Base-by-base conservation (phyloP, 163 green algal species). In the Smithsoniella earleae region DNA sequence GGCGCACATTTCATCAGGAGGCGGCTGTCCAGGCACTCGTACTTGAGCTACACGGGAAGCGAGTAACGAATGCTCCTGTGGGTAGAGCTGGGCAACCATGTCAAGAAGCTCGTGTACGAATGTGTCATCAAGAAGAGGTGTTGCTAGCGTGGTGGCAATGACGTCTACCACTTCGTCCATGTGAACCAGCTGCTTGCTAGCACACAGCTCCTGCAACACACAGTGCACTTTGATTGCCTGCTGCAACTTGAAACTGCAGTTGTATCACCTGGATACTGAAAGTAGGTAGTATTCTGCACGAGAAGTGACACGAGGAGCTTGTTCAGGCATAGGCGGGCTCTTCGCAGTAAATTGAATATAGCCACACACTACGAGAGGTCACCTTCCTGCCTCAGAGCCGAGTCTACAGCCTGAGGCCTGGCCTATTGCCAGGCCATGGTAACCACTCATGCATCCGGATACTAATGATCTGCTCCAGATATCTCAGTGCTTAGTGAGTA, bases 121-220 rank as follows among this genome's bases (percentile, higher is more conserved):
- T 30, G 8, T 34, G 58, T 69, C 58, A 36, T 69, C n/a, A 1
- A 69, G 34, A 16, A 69, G 58, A 16, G 58, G 58, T 30, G 30
- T 69, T 16, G 58, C 58, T 30, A 69, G 58, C 6, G 58, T 34
- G 0, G 16, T 30, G 18, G 58, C 25, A 6, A 69, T 30, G 6
- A 43, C 16, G 6, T 40, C 25, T 18, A 30, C 6, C 58, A 69
- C 58, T 20, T 69, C 58, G 5, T 30, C 27, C 16, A 69, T 30
- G 58, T 34, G 27, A 18, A 6, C n/a, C n/a, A 69, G 58, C 1
- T 69, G 27, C n/a, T 38, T 34, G 4, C 16, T 13, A n/a, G 31
- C 20, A 34, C 58, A 69, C n/a, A 69, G 58, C 25, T 69, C 58
- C 58, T 69, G 58, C 58, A 69, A 13, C n/a, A 5, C 25, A 69